Conservation (phyloP, 169 alveolate genomes). For the Cryptosporidium baileyi region DNA sequence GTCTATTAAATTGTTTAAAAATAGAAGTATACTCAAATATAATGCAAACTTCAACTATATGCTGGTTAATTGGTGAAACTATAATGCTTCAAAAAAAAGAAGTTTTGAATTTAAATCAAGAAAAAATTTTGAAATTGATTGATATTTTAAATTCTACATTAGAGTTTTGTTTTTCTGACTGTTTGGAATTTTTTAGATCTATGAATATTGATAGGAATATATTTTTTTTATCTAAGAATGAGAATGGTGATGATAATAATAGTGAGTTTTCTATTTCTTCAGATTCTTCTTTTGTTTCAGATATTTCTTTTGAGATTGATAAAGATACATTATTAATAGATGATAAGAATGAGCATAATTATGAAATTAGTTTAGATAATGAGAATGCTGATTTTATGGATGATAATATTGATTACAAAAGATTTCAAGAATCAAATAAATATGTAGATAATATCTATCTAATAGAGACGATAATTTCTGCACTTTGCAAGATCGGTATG, state of each 20-base stretch:
- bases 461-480: not conserved
- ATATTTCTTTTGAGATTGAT: slow-evolving; percentile 13
- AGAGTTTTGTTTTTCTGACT: not conserved
- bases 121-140: not conserved
- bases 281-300: slow-evolving; percentile 13
- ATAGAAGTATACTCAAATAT: not conserved
- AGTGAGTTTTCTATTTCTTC: slow-evolving; percentile 9
- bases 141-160: not conserved
- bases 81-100: not conserved
- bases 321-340: not conserved
- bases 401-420: not conserved
- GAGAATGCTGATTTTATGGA: not conserved
- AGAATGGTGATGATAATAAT: not conserved
- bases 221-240: not conserved
- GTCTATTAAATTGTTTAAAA: not conserved
- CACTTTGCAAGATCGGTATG: slow-evolving; percentile 27
- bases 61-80: slow-evolving; percentile 34
- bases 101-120: not conserved
- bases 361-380: not conserved
- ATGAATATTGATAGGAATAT: not conserved
- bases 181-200: not conserved
- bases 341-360: not conserved
- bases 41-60: not conserved
- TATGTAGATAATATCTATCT: slow-evolving; percentile 19
- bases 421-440: not conserved